These are phyloP conservation scores for Scenedesmus sp. DNA, from an alignment of 163 green algal species.

Conservation along the genomic window DNA sequence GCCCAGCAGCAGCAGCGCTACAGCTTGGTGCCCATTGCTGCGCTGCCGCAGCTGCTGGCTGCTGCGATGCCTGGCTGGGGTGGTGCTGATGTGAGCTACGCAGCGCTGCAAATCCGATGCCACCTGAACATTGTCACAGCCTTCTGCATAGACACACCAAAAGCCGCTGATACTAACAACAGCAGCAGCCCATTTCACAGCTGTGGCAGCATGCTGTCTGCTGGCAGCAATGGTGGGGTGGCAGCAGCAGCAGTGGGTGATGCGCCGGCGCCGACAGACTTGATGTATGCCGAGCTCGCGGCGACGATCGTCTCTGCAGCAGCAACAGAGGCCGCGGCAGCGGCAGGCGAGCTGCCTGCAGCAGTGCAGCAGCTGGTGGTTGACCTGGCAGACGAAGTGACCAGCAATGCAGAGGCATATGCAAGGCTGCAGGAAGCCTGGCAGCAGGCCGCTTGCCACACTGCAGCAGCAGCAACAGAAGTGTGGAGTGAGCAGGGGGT, in stretches of 20 bases:
- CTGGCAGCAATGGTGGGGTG: not conserved
- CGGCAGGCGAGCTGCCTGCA: not conserved
- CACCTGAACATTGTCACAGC: slow-evolving; percentile 37
- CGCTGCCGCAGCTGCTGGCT: slow-evolving; percentile 36
- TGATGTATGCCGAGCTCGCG: slow-evolving; percentile 48
- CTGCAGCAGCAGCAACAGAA: not conserved
- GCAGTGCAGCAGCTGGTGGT: slow-evolving; percentile 30
- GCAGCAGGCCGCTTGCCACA: not conserved
- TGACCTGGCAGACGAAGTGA: slow-evolving; percentile 35
- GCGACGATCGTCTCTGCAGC: slow-evolving; percentile 40
- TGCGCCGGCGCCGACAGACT: not conserved
- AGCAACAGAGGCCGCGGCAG: slow-evolving; percentile 14
- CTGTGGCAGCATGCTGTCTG: not conserved
- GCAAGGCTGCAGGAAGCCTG: not conserved
- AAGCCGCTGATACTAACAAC: not conserved
- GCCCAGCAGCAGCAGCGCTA: slow-evolving; percentile 34
- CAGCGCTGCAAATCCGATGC: slow-evolving; percentile 43
- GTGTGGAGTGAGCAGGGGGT: not conserved
- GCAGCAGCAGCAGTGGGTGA: slow-evolving; percentile 11
- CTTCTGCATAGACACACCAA: slow-evolving; percentile 30
- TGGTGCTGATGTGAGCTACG: slow-evolving; percentile 42
- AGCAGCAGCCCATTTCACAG: not conserved
- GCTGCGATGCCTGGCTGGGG: slow-evolving; percentile 19
- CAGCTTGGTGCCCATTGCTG: slow-evolving; percentile 19
- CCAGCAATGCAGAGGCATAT: not conserved